phyloP scores from a whole-genome alignment of 805 yeast genomes.

The Maudiozyma barnettii region DNA sequence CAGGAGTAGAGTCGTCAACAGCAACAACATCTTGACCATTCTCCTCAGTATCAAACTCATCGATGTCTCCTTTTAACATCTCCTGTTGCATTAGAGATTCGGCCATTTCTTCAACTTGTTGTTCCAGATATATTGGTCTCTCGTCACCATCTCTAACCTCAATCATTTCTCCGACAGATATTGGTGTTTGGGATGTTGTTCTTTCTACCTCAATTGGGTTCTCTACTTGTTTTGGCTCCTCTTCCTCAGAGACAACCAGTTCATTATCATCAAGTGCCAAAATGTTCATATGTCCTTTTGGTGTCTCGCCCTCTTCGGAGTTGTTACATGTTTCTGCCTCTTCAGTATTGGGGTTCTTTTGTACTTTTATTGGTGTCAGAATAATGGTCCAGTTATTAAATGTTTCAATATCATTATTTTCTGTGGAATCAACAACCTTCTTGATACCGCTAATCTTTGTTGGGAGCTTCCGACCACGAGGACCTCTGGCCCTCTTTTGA shows the following conservation, averaged over 20 bases:
- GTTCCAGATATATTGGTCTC: constrained; percentile 7
- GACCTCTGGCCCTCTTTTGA: constrained; percentile 55
- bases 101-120: constrained; percentile 8
- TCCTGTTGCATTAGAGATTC: constrained; percentile 10
- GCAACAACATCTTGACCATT: background rate
- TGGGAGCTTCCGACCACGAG: constrained; percentile 64
- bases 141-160: constrained; percentile 10
- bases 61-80: constrained; percentile 1
- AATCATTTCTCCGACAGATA: constrained; percentile 4
- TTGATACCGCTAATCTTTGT: constrained; percentile 35
- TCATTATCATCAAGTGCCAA: background rate
- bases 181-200: background rate
- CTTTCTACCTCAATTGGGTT: background rate
- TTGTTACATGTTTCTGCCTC: background rate
- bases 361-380: background rate
- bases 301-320: background rate
- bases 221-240: background rate
- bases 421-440: constrained; percentile 17
- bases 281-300: background rate
- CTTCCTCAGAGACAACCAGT: background rate
- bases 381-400: constrained; percentile 17
- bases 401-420: constrained; percentile 14
- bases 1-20: background rate
- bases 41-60: background rate
- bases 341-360: background rate